A percentile compares a stretch with the other conserved stretches of the same genome.
phyloP scores from a whole-genome alignment of 2,329 filamentous ascomycete genomes.

The Trichoderma sp. region DNA sequence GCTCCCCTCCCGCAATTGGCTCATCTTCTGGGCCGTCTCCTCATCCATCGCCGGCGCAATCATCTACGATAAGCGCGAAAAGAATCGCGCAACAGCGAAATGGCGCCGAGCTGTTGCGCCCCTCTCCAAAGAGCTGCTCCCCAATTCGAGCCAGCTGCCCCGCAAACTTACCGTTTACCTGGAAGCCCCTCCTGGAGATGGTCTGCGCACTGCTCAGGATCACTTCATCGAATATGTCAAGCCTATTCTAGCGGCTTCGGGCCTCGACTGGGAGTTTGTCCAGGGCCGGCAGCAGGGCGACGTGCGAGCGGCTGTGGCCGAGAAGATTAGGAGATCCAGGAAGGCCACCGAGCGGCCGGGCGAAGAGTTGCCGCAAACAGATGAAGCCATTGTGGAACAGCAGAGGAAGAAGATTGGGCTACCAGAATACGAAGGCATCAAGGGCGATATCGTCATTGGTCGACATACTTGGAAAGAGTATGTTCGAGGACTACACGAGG shows the following conservation, averaged over 20 bases:
- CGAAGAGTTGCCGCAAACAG: constrained; percentile 49
- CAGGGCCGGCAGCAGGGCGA: constrained; percentile 94
- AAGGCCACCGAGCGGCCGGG: constrained; percentile 57
- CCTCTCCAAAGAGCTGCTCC: constrained; percentile 75
- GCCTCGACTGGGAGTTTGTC: constrained; percentile 93
- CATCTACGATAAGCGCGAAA: constrained; percentile 90
- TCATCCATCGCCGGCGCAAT: constrained; percentile 77
- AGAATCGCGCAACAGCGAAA: constrained; percentile 78
- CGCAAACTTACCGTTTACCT: constrained; percentile 86
- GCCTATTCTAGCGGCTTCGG: constrained; percentile 84
- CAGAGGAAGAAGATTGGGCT: constrained; percentile 68
- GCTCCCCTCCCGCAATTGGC: constrained; percentile 95
- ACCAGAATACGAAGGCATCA: constrained; percentile 69
- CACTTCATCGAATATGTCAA: constrained; percentile 97
- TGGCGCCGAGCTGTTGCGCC: constrained; percentile 87
- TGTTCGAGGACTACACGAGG: constrained; percentile 87
- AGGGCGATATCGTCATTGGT: constrained; percentile 86
- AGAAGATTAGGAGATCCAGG: constrained; percentile 75
- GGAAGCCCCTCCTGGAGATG: constrained; percentile 82
- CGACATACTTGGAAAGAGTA: constrained; percentile 98
- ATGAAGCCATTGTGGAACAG: constrained; percentile 59
- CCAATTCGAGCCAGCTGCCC: constrained; percentile 67
- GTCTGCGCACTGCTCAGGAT: constrained; percentile 80
- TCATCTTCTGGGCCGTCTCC: constrained; percentile 85
- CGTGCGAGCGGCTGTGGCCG: constrained; percentile 80